A percentile compares a stretch with the other conserved stretches of the same genome.
Conservation (phyloP, 805 yeast species). For the Candida montana region DNA sequence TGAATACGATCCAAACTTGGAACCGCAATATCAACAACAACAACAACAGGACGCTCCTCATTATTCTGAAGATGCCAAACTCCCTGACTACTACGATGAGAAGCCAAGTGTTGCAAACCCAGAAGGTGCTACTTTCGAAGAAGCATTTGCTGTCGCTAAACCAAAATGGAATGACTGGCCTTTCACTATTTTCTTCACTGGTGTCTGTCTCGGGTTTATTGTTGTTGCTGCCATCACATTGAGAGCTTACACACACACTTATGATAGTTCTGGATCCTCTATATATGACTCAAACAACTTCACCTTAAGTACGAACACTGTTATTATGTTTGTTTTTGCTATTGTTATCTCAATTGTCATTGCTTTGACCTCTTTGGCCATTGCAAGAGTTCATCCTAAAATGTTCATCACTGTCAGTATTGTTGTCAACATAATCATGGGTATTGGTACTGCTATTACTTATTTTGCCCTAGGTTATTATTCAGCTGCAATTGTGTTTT, state of each 20-base stretch:
- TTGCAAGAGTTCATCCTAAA: slow-evolving; percentile 62
- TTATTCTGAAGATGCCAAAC: slow-evolving; percentile 10
- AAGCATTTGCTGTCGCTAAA: slow-evolving; percentile 59
- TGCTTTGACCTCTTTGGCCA: slow-evolving; percentile 47
- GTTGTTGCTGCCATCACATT: slow-evolving; percentile 67
- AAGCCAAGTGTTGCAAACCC: slow-evolving; percentile 33
- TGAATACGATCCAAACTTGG: slow-evolving; percentile 14
- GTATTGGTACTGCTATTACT: slow-evolving; percentile 72
- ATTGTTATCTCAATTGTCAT: slow-evolving; percentile 55
- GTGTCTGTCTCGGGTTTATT: slow-evolving; percentile 57
- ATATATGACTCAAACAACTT: slow-evolving; percentile 53
- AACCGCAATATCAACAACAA: neutral
- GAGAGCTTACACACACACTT: slow-evolving; percentile 53
- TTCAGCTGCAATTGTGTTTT: slow-evolving; percentile 74
- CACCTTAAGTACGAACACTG: slow-evolving; percentile 69
- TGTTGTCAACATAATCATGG: slow-evolving; percentile 58
- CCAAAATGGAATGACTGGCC: slow-evolving; percentile 72
- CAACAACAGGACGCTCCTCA: slow-evolving; percentile 1
- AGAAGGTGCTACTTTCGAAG: slow-evolving; percentile 48
- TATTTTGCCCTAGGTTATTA: slow-evolving; percentile 64
- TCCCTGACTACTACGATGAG: slow-evolving; percentile 15
- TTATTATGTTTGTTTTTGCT: slow-evolving; percentile 62
- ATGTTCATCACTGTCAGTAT: slow-evolving; percentile 66
- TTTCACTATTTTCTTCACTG: slow-evolving; percentile 49
- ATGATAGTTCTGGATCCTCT: slow-evolving; percentile 53